These are phyloP conservation scores for Biscogniauxia mediterranea DNA, from an alignment of 2,329 filamentous ascomycete species.

Conservation along the genomic window DNA sequence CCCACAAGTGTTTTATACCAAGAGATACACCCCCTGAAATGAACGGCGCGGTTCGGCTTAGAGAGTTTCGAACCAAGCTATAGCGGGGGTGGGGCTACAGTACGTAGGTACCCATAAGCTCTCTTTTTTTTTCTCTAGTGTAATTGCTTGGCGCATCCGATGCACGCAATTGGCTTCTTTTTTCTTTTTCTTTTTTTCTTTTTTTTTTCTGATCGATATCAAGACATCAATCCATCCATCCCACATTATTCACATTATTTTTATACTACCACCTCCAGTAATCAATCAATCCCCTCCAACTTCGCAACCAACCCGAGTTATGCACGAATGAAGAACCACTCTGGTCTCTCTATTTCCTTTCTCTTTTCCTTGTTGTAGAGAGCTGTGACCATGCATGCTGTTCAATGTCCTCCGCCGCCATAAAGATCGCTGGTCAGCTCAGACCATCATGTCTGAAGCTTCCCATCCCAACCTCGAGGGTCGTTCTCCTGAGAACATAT, in stretches of 20 bases:
- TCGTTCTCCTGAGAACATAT: constrained; percentile 16
- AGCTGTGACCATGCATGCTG: constrained; percentile 18
- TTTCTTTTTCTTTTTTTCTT: too few species aligned
- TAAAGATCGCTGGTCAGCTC: constrained; percentile 21
- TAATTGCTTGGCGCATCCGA: not conserved
- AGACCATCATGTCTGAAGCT: constrained; percentile 20
- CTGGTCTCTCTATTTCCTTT: too few species aligned
- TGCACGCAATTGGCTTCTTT: not conserved
- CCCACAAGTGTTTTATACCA: too few species aligned
- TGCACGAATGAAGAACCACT: not conserved
- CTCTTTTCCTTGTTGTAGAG: not conserved
- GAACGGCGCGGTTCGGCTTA: too few species aligned
- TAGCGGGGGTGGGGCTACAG: not conserved
- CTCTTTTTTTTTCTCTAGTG: too few species aligned
- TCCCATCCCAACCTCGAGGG: constrained; percentile 6
- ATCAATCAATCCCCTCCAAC: too few species aligned
- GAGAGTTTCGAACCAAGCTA: too few species aligned
- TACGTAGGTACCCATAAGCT: too few species aligned
- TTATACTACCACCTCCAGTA: too few species aligned
- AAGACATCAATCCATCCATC: too few species aligned
- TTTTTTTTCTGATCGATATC: too few species aligned
- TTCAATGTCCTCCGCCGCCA: constrained; percentile 24
- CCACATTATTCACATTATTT: too few species aligned
- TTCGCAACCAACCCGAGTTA: not conserved
- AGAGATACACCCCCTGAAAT: not conserved